A percentile compares a stretch with the other conserved stretches of the same genome.
Evolutionary conservation across 192 early-diverging fungal species (phyloP).

Genomic region (Phlyctochytrium planicorne): DNA sequence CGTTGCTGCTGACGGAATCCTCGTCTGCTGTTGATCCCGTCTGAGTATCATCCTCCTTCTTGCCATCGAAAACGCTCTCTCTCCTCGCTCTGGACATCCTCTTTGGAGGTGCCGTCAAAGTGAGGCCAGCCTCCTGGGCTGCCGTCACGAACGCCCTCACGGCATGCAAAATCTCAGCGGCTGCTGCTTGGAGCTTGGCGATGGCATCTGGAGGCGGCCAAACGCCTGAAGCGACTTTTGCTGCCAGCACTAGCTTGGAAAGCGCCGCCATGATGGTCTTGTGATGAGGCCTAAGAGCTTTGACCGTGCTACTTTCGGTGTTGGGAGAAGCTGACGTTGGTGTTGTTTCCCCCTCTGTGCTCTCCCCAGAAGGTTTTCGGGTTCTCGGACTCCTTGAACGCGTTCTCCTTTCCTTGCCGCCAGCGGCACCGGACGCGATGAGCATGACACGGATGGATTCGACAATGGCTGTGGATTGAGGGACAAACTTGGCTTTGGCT

Average conservation of each 20-base stretch:
- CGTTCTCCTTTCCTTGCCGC: slow-evolving; percentile 51
- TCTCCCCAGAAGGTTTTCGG: no score
- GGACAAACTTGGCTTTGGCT: slow-evolving; percentile 43
- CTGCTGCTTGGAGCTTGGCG: slow-evolving; percentile 69
- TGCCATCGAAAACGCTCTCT: not conserved
- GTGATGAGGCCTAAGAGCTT: slow-evolving; percentile 66
- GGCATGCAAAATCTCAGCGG: slow-evolving; percentile 71
- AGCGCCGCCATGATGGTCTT: slow-evolving; percentile 66
- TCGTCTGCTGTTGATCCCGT: no score
- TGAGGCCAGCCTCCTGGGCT: slow-evolving; percentile 56
- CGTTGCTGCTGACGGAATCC: no score
- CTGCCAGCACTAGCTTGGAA: slow-evolving; percentile 39
- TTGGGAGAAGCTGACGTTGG: slow-evolving; percentile 59
- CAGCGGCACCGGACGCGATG: slow-evolving; percentile 39
- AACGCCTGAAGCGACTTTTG: slow-evolving; percentile 45
- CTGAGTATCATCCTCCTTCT: slow-evolving; percentile 8
- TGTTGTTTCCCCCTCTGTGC: no score
- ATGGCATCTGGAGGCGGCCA: slow-evolving; percentile 68
- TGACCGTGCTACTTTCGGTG: no score
- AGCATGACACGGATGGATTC: slow-evolving; percentile 56
- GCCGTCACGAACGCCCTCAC: slow-evolving; percentile 73
- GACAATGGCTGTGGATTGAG: slow-evolving; percentile 39
- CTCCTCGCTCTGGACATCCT: not conserved
- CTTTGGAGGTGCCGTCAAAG: not conserved
- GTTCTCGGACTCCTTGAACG: slow-evolving; percentile 44